These are phyloP conservation scores for Apophysomyces sp. DNA, from an alignment of 371 early-diverging fungal genomes.

Conservation along the genomic window DNA sequence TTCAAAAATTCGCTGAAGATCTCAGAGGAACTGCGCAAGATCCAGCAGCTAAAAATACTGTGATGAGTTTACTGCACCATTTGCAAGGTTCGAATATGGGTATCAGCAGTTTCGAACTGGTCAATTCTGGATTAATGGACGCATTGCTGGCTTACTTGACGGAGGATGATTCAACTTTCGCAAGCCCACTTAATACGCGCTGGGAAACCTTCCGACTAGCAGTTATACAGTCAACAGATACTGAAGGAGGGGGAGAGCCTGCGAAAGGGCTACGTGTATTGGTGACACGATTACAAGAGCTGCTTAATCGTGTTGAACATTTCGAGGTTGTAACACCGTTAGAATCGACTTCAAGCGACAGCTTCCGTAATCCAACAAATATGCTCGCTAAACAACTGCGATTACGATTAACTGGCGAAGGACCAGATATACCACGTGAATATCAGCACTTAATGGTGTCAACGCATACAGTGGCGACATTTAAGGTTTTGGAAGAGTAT, in stretches of 20 bases:
- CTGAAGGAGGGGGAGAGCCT: slow-evolving; percentile 4
- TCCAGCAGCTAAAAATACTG: slow-evolving; percentile 9
- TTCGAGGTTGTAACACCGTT: slow-evolving; percentile 62
- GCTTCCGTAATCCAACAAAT: slow-evolving; percentile 58
- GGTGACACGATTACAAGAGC: slow-evolving; percentile 74
- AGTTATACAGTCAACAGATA: slow-evolving; percentile 19
- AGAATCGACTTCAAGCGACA: slow-evolving; percentile 15
- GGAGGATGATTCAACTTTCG: neutral
- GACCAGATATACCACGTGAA: slow-evolving; percentile 52
- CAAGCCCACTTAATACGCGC: slow-evolving; percentile 18
- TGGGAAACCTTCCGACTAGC: slow-evolving; percentile 42
- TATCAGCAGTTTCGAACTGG: slow-evolving; percentile 81
- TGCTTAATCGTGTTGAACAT: slow-evolving; percentile 68
- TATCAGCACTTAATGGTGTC: slow-evolving; percentile 67
- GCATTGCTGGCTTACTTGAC: slow-evolving; percentile 56
- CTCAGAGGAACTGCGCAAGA: slow-evolving; percentile 12
- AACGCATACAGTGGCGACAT: slow-evolving; percentile 85
- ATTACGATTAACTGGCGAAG: slow-evolving; percentile 59
- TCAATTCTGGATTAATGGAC: slow-evolving; percentile 74
- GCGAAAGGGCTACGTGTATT: slow-evolving; percentile 41
- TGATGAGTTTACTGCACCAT: slow-evolving; percentile 21
- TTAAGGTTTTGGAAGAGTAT: slow-evolving; percentile 78
- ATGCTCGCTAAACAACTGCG: slow-evolving; percentile 79
- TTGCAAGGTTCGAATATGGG: slow-evolving; percentile 42
- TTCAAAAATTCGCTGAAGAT: slow-evolving; percentile 18